Evolutionary conservation across 257 asterid species (phyloP), one percentile per base, ranked within the genome.

Genomic region (Thymus mandschuricus): DNA sequence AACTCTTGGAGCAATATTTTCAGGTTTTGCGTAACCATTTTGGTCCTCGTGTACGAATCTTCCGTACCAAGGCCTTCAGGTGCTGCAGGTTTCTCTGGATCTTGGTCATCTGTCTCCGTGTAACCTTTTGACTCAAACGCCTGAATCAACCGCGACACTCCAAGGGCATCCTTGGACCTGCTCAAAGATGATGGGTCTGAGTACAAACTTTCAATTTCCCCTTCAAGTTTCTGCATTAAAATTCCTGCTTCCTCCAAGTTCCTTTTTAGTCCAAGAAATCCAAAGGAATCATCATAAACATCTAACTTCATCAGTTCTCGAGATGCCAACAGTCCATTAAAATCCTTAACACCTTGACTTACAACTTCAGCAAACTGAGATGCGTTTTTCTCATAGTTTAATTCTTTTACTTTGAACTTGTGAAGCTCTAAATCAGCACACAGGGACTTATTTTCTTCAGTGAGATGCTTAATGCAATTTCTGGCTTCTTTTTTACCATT

Each of bases 81-180:
- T 9, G 79, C 44, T 66, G 70, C 69, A 66, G 77, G 28, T 61
- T 84, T 86, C 75, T 78, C 87, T 49, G 74, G 31, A 40, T 86
- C 92, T 63, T 76, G 72, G 75, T 86, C 96, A 70, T 89, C 94
- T 58, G 72, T 66, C 1, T 81, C 94, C 56, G 74, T 66, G 3
- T 81, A 78, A 64, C 52, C 68, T 71, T 86, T 89, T 50, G 90
- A 52, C 88, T 91, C 98, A 76, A 91, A 94, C 77, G 96, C 90
- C 59, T 91, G 92, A 85, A 91, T 91, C 81, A 93, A 89, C 79
- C 77, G 85, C 51, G 96, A 93, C 67, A 93, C 94, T 81, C 86
- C 90, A 75, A 93, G 79, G 46, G 91, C 83, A 66, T 78, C 84
- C 62, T 68, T 79, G 9, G 92, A 83, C 66, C 71, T 82, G 64